Percentiles rank a stretch among this genome's conserved stretches.
Conservation (phyloP, 306 rosid genomes). For the Mimosa pudica region DNA sequence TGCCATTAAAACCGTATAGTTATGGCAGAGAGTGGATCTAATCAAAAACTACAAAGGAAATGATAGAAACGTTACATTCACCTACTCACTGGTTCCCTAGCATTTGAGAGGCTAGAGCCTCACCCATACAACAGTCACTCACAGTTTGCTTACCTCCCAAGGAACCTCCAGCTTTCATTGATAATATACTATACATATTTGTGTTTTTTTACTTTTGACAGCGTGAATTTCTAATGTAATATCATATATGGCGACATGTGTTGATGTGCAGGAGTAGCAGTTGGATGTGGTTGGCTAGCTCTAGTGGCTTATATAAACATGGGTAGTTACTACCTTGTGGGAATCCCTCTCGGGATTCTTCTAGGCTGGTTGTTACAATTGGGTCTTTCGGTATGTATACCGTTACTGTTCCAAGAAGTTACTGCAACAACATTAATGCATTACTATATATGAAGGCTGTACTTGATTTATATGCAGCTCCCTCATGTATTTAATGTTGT, state of each 20-base stretch:
- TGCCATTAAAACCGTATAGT: background rate
- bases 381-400: constrained; percentile 47
- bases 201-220: too few species aligned
- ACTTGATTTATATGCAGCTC: constrained; percentile 1
- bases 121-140: background rate
- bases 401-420: background rate
- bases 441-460: background rate
- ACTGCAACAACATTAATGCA: background rate
- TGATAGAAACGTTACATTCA: background rate
- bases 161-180: background rate
- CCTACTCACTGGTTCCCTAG: background rate
- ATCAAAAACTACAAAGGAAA: background rate
- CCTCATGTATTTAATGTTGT: constrained; percentile 1
- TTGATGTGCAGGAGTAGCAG: constrained; percentile 61
- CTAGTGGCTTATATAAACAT: constrained; percentile 58
- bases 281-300: constrained; percentile 72
- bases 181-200: background rate
- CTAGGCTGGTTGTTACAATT: constrained; percentile 55
- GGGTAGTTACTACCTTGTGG: constrained; percentile 60
- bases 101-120: background rate
- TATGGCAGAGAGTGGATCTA: background rate
- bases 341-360: constrained; percentile 57
- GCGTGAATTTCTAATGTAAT: background rate
- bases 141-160: background rate
- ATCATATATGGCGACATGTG: constrained; percentile 10